Percentiles rank a stretch among this genome's conserved stretches.
Conservation (phyloP, 306 rosid genomes). For the Vachellia pachyceras region DNA sequence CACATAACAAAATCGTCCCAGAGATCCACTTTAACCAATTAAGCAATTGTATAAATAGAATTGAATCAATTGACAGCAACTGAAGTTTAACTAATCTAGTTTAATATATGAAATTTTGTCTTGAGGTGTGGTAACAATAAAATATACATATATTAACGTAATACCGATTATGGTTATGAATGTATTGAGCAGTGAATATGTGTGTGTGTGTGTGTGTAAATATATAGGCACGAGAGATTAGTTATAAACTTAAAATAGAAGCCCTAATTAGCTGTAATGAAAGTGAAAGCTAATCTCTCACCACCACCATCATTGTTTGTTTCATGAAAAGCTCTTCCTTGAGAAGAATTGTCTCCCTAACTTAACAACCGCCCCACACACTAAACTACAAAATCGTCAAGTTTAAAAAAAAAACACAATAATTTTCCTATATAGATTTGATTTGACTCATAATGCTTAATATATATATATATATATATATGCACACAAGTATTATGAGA, state of each 20-base stretch:
- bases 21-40: too few relatives aligned
- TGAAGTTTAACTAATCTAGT: neutral
- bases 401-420: too few relatives aligned
- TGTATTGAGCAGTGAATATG: conserved; percentile 22
- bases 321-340: neutral
- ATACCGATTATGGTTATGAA: neutral
- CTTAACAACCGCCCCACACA: conserved; percentile 31
- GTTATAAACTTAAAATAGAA: conserved; percentile 13
- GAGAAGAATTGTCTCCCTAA: conserved; percentile 28
- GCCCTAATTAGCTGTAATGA: conserved; percentile 37
- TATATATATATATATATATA: too few relatives aligned
- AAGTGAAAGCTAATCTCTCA: conserved; percentile 44
- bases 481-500: neutral
- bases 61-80: neutral
- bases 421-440: neutral
- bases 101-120: neutral
- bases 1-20: too few relatives aligned
- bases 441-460: neutral
- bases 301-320: conserved; percentile 1
- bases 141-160: neutral
- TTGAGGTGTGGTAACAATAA: neutral
- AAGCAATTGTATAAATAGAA: too few relatives aligned
- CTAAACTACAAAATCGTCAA: too few relatives aligned
- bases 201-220: too few relatives aligned
- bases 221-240: neutral